Conservation (phyloP, 805 yeast genomes). For the Candida tibetensis region DNA sequence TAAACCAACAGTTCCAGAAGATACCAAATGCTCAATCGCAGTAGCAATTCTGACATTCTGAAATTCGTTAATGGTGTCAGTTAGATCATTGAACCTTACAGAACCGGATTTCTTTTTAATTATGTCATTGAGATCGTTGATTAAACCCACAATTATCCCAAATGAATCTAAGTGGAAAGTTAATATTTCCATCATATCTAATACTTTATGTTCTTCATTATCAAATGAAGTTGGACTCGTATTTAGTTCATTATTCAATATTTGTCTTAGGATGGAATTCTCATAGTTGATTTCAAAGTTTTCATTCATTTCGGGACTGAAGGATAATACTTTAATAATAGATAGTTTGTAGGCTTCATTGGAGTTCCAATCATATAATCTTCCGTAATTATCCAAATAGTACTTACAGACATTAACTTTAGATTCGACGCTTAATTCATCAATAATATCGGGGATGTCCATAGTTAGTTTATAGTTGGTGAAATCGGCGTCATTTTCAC, state of each 20-base stretch:
- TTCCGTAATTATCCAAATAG: slow-evolving; percentile 3
- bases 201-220: slow-evolving; percentile 14
- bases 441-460: slow-evolving; percentile 2
- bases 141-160: no score
- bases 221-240: slow-evolving; percentile 13
- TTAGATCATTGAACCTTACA: not conserved
- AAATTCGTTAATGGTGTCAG: not conserved
- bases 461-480: slow-evolving; percentile 3
- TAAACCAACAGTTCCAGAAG: slow-evolving; percentile 10
- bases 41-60: not conserved
- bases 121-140: not conserved
- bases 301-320: slow-evolving; percentile 10
- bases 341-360: slow-evolving; percentile 6
- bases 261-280: slow-evolving; percentile 13
- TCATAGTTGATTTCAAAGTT: slow-evolving; percentile 14
- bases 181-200: slow-evolving; percentile 16
- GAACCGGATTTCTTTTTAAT: not conserved
- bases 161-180: slow-evolving; percentile 15
- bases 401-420: slow-evolving; percentile 2
- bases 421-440: slow-evolving; percentile 5
- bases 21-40: slow-evolving; percentile 1
- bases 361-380: slow-evolving; percentile 2
- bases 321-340: slow-evolving; percentile 9
- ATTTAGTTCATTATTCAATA: slow-evolving; percentile 12
- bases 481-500: slow-evolving; percentile 1